Evolutionary conservation across 2,329 filamentous ascomycete species (phyloP), one percentile per base, ranked within the genome.

Genomic region (Pyrenophora seminiperda): DNA sequence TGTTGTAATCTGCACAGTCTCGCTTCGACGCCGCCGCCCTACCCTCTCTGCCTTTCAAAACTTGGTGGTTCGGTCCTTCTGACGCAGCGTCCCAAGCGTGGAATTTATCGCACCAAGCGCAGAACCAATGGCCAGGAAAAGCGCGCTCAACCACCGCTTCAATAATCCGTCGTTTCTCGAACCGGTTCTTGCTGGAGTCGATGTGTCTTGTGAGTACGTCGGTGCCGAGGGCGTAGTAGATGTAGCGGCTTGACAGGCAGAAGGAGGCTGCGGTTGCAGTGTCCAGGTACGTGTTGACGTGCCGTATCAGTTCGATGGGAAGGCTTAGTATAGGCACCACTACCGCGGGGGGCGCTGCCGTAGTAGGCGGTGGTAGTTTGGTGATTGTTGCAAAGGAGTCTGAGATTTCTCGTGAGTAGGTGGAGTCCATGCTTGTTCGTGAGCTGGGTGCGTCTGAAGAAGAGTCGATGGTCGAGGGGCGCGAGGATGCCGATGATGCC

Each of bases 101-200:
- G 51, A 72, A 72, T 20, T 41, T 58, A 30, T 69, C 66, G 53
- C 68, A 72, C 67, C 66, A 72, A 2, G 65, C 62, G 47, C 68
- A 72, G 56, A 63, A 69, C 66, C 66, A 72, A 42, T 66, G 57
- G 1, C 57, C 59, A 1, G 67, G 66, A 32, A 72, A 68, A 1
- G 68, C 67, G 7, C 67, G 64, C 44, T 72, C 68, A 11, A 72
- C 59, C 5, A 69, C 61, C 1, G 46, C 50, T 41, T 64, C 60
- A 27, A 67, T 63, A 2, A 53, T 61, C 11, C 58, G 39, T 1
- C 68, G 52, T 20, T 59, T 61, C 13, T 66, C 58, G 24, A 64
- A 56, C 0, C 56, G 64, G 10, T 49, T 52, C n/a, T 42, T 47
- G 2, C 51, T 46, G 3, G 42, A 41, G 4, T 51, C 27, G 13